These are phyloP conservation scores for Pharnaceum exiguum DNA, from an alignment of 148 eudicot genomes.

Conservation along the genomic window DNA sequence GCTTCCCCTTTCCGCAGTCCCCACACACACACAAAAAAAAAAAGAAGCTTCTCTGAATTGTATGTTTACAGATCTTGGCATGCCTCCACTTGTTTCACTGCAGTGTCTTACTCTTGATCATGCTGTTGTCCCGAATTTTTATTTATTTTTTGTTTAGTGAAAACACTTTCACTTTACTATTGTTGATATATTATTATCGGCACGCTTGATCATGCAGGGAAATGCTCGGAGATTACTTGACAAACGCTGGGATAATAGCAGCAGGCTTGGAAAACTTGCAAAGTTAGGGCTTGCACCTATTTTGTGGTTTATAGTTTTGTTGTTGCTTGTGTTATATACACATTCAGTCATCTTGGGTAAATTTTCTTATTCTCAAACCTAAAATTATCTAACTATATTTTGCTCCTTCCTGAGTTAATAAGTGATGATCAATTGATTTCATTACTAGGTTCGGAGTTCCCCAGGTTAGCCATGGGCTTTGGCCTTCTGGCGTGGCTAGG, in stretches of 20 bases:
- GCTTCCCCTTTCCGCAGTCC: too few relatives aligned
- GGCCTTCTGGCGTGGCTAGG: conserved; percentile 90
- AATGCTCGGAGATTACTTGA: conserved; percentile 87
- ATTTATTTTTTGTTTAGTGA: conserved; percentile 3
- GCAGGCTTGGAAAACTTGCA: conserved; percentile 70
- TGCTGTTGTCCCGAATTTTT: not conserved
- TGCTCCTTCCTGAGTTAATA: not conserved
- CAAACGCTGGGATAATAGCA: conserved; percentile 69
- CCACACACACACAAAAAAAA: too few relatives aligned
- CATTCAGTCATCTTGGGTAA: conserved; percentile 82
- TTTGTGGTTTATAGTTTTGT: conserved; percentile 67
- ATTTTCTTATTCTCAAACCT: conserved; percentile 2
- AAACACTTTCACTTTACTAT: not conserved
- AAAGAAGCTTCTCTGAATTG: too few relatives aligned
- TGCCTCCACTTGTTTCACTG: too few relatives aligned
- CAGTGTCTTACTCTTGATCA: too few relatives aligned
- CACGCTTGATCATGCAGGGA: conserved; percentile 48
- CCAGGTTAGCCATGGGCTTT: conserved; percentile 70
- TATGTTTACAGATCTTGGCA: too few relatives aligned
- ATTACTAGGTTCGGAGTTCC: conserved; percentile 61
- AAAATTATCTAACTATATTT: not conserved
- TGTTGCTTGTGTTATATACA: conserved; percentile 65
- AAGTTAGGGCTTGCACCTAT: conserved; percentile 85
- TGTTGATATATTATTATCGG: conserved; percentile 2
- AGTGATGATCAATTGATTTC: conserved; percentile 9